Conservation (phyloP, 2,329 filamentous ascomycete species). For the Lasiodiplodia hormozganensis region DNA sequence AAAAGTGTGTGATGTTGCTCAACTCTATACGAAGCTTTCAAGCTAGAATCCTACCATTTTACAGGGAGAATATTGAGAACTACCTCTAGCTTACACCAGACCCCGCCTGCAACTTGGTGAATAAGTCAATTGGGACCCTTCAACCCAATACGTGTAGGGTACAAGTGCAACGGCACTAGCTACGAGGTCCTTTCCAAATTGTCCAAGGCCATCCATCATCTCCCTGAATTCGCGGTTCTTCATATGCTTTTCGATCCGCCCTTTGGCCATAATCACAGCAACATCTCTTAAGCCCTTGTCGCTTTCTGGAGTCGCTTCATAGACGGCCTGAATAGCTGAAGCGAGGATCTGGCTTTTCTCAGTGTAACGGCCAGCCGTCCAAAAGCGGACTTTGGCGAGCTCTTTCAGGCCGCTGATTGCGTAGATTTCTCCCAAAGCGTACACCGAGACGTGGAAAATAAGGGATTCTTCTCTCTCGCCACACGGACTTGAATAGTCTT, state of each 20-base stretch:
- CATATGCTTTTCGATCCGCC: background rate
- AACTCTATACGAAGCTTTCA: too few relatives aligned
- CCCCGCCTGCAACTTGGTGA: too few relatives aligned
- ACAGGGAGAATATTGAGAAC: too few relatives aligned
- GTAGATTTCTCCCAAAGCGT: conserved; percentile 6
- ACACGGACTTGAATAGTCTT: background rate
- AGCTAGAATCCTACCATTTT: too few relatives aligned
- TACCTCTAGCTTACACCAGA: too few relatives aligned
- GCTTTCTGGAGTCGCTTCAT: background rate
- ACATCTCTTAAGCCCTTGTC: background rate
- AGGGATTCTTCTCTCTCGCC: background rate
- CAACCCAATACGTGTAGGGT: too few relatives aligned
- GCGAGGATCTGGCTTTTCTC: background rate
- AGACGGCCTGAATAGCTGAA: background rate
- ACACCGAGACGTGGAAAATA: background rate
- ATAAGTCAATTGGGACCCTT: too few relatives aligned
- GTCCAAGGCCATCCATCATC: background rate
- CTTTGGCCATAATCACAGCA: background rate
- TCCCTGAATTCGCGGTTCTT: background rate
- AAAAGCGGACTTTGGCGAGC: background rate
- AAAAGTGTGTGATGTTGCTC: too few relatives aligned
- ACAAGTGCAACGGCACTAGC: too few relatives aligned
- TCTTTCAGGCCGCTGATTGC: background rate
- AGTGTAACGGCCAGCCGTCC: rapidly evolving
- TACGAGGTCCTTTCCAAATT: background rate